Base-by-base conservation (phyloP, 148 eudicot species). In the Chenopodium album region DNA sequence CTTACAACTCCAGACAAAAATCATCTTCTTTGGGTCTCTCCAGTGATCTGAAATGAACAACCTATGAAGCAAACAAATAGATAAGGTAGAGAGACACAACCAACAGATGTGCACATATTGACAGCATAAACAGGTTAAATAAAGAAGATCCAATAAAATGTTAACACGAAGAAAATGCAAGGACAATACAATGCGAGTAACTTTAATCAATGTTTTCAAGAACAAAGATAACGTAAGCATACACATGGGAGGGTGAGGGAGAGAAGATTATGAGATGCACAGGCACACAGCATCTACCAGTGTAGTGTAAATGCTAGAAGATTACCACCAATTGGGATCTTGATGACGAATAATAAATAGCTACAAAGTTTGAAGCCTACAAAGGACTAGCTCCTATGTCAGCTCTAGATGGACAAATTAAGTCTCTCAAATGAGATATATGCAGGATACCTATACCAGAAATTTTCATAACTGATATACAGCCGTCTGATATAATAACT, bases 1-100 rank as follows among this genome's bases (percentile, higher is more conserved):
- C 98, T 91, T 82, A 95, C 98, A 95, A 81, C 85, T 95, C 97
- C 47, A 95, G 82, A 84, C 87, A 87, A 84, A 95, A 95, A 76
- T 93, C 98, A 83, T 93, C 94, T 78, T 95, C 98, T 91, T 93
- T 95, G 73, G 98, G 98, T 79, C 88, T 91, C 77, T 93, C 98
- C 80, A 95, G 74, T 63, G 92, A 89, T 80, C 98, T 91, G 83
- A 95, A 95, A 80, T 90, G 97, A 88, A 95, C 94, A 75, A 93
- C 91, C 98, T 95, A 83, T 12, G 60, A 82, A 37, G 76, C 81
- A 80, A 50, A 32, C 46, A 52, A 47, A 47, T 12, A 77, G 12
- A 78, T 66, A 70, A 50, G 19, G 73, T 19, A 71, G 29, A 71
- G 29, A 73, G 10, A 10, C n/a, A 37, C 29, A 72, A 31, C 68